phyloP scores from a whole-genome alignment of 805 yeast species.

The Kuraishia cidri region DNA sequence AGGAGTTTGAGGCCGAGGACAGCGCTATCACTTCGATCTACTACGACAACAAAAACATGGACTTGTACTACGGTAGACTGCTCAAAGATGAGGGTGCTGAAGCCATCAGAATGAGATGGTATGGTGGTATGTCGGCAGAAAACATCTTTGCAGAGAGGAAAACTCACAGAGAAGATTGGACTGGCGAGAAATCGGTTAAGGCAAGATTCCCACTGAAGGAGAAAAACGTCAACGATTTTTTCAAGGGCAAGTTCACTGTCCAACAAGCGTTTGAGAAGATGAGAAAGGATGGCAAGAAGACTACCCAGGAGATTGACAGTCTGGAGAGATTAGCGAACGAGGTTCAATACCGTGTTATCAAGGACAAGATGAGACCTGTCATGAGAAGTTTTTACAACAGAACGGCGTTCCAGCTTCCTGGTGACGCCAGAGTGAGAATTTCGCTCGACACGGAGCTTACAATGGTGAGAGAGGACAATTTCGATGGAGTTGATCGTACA shows the following conservation, averaged over 20 bases:
- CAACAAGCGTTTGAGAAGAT: slow-evolving; percentile 86
- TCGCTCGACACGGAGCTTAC: slow-evolving; percentile 94
- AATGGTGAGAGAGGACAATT: slow-evolving; percentile 97
- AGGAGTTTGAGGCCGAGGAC: slow-evolving; percentile 92
- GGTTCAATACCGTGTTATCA: slow-evolving; percentile 82
- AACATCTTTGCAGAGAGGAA: slow-evolving; percentile 93
- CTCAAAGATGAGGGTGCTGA: slow-evolving; percentile 98
- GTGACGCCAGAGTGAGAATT: slow-evolving; percentile 98
- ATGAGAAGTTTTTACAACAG: slow-evolving; percentile 95
- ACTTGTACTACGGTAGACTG: slow-evolving; percentile 87
- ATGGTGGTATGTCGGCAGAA: slow-evolving; percentile 94
- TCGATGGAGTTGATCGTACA: slow-evolving; percentile 88
- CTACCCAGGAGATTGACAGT: slow-evolving; percentile 79
- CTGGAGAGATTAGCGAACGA: slow-evolving; percentile 90
- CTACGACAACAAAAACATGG: slow-evolving; percentile 84
- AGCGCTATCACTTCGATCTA: slow-evolving; percentile 95
- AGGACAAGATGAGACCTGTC: slow-evolving; percentile 83
- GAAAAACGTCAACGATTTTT: slow-evolving; percentile 76
- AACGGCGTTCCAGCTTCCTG: slow-evolving; percentile 98
- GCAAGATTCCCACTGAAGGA: slow-evolving; percentile 93
- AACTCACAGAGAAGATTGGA: slow-evolving; percentile 99
- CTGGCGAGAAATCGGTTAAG: slow-evolving; percentile 98
- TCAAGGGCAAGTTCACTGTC: slow-evolving; percentile 80
- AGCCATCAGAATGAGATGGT: slow-evolving; percentile 97
- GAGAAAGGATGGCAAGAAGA: slow-evolving; percentile 87